These are phyloP conservation scores for Dictyophora rubrovolvata DNA, from an alignment of 768 basidiomycete species.

Conservation along the genomic window DNA sequence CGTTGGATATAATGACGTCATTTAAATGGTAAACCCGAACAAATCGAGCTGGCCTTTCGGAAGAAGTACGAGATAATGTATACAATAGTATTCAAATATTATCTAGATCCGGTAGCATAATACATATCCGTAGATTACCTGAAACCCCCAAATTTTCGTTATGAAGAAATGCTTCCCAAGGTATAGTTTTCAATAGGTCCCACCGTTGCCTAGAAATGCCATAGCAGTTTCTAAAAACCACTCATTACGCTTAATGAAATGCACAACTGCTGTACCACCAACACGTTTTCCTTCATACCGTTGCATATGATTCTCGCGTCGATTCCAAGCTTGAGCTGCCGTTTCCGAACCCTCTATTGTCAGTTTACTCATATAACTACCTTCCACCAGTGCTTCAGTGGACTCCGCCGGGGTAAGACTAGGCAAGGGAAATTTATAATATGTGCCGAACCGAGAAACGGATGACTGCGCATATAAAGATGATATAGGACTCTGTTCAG, in stretches of 20 bases:
- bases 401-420: conserved; percentile 59
- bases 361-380: conserved; percentile 69
- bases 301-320: conserved; percentile 57
- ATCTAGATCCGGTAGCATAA: no score
- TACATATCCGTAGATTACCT: neutral
- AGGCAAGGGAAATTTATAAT: conserved; percentile 60
- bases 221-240: conserved; percentile 95
- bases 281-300: conserved; percentile 61
- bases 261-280: conserved; percentile 91
- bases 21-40: neutral
- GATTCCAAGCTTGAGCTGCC: conserved; percentile 55
- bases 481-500: conserved; percentile 28
- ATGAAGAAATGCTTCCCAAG: neutral
- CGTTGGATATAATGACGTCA: neutral
- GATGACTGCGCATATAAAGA: conserved; percentile 67
- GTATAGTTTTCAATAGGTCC: conserved; percentile 24
- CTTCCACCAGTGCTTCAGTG: conserved; percentile 89
- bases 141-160: no score
- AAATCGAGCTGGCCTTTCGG: neutral
- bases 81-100: neutral
- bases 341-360: conserved; percentile 47
- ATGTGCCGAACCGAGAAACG: conserved; percentile 74
- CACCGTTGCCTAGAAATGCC: conserved; percentile 74
- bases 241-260: conserved; percentile 94
- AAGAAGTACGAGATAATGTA: no score